A percentile compares a stretch with the other conserved stretches of the same genome.
Conservation (phyloP, 345 rosid species). For the Abelmoschus esculentus region DNA sequence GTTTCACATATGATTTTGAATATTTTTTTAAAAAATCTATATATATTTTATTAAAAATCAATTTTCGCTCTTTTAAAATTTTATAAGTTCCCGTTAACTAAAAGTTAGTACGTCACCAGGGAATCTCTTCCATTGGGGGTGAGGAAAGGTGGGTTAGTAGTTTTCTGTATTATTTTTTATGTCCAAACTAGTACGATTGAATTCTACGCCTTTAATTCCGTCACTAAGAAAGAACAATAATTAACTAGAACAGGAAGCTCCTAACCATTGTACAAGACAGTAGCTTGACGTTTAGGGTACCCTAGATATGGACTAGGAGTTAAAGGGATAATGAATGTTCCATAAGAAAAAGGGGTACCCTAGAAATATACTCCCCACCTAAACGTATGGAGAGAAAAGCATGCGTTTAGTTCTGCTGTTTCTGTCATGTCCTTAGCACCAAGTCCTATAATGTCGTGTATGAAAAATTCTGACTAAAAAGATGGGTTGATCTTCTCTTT, state of each 20-base stretch:
- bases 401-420: slow-evolving; percentile 44
- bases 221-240: slow-evolving; percentile 27
- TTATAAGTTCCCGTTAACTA: too few species aligned
- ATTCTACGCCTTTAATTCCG: slow-evolving; percentile 20
- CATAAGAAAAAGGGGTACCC: slow-evolving; percentile 28
- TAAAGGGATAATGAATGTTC: slow-evolving; percentile 20
- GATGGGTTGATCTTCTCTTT: slow-evolving; percentile 13
- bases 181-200: slow-evolving; percentile 8
- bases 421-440: slow-evolving; percentile 43
- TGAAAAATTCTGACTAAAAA: slow-evolving; percentile 7
- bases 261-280: slow-evolving; percentile 16
- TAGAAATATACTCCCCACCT: slow-evolving; percentile 44
- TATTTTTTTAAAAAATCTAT: too few species aligned
- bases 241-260: slow-evolving; percentile 28
- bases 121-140: slow-evolving; percentile 4
- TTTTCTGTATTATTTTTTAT: slow-evolving; percentile 16
- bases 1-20: too few species aligned
- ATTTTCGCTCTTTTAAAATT: too few species aligned
- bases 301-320: slow-evolving; percentile 10
- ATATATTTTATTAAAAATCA: too few species aligned
- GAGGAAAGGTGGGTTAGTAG: slow-evolving; percentile 29
- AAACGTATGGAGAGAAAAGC: slow-evolving; percentile 8
- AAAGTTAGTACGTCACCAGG: background rate
- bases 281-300: slow-evolving; percentile 16
- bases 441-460: slow-evolving; percentile 10